phyloP scores from a whole-genome alignment of 208 protist species.

The Wallacemonas sp. region DNA sequence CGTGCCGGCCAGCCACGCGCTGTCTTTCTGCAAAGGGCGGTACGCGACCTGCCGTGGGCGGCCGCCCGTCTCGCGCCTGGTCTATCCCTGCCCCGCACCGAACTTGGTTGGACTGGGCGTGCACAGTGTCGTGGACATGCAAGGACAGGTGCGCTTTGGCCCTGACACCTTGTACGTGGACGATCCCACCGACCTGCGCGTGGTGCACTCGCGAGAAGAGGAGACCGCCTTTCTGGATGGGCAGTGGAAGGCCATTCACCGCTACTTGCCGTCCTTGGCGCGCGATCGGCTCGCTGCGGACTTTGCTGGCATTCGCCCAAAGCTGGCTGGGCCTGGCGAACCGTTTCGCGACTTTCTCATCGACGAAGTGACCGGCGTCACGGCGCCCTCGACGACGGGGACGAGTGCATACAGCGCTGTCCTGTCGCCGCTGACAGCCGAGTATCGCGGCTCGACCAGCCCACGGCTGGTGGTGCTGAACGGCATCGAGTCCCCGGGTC shows the following conservation, averaged over 20 bases:
- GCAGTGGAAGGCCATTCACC: slow-evolving; percentile 28
- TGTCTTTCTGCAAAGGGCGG: slow-evolving; percentile 38
- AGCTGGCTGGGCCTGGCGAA: slow-evolving; percentile 33
- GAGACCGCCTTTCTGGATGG: slow-evolving; percentile 34
- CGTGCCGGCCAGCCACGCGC: slow-evolving; percentile 24
- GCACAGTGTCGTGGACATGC: slow-evolving; percentile 46
- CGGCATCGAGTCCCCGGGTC: slow-evolving; percentile 46
- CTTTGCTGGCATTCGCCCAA: slow-evolving; percentile 45
- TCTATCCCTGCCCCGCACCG: slow-evolving; percentile 41
- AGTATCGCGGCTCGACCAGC: neutral
- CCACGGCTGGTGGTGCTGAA: slow-evolving; percentile 32
- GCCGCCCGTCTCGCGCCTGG: slow-evolving; percentile 25
- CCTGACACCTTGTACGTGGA: slow-evolving; percentile 35
- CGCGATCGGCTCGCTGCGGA: slow-evolving; percentile 24
- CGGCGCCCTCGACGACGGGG: neutral
- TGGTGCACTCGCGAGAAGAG: slow-evolving; percentile 13
- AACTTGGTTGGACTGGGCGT: slow-evolving; percentile 40
- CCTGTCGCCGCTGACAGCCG: neutral
- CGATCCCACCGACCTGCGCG: slow-evolving; percentile 20
- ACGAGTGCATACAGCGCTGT: neutral
- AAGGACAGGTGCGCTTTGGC: slow-evolving; percentile 40
- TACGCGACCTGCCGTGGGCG: slow-evolving; percentile 39
- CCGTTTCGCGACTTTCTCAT: slow-evolving; percentile 46
- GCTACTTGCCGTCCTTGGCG: slow-evolving; percentile 38
- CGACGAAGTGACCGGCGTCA: slow-evolving; percentile 26